Percentiles rank a stretch among this genome's conserved stretches.
Conservation (phyloP, 352 stramenopile species). For the Pythium apleroticum region DNA sequence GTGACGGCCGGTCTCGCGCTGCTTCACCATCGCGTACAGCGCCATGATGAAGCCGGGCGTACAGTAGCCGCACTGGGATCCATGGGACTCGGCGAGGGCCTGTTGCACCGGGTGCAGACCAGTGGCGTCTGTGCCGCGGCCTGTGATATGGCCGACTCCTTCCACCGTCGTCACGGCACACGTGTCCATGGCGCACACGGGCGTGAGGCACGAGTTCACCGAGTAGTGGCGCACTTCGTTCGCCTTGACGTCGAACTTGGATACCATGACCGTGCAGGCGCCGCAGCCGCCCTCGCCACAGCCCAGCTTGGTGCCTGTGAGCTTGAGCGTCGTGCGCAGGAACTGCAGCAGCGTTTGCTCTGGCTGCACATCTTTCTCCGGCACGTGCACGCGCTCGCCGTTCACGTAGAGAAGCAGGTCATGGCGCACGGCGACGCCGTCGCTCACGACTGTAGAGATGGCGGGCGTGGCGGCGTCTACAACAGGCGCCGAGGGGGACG, state of each 20-base stretch:
- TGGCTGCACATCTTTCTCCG: constrained; percentile 52
- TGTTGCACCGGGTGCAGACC: constrained; percentile 85
- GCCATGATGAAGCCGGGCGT: constrained; percentile 89
- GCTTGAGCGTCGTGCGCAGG: constrained; percentile 62
- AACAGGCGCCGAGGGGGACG: constrained; percentile 11
- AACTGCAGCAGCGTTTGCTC: constrained; percentile 86
- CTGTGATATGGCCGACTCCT: constrained; percentile 51
- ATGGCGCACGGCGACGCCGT: constrained; percentile 30
- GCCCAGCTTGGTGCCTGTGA: constrained; percentile 88
- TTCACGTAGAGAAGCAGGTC: constrained; percentile 80
- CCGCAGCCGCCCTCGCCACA: constrained; percentile 96
- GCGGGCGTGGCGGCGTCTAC: not conserved
- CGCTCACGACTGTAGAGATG: not conserved
- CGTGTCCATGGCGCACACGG: constrained; percentile 77
- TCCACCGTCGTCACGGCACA: constrained; percentile 89
- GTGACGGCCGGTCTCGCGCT: constrained; percentile 60
- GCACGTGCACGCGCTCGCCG: constrained; percentile 49
- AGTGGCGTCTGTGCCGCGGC: constrained; percentile 28
- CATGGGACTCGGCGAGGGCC: constrained; percentile 90
- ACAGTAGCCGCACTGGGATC: constrained; percentile 94
- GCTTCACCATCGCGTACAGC: constrained; percentile 81
- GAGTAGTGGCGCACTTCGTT: constrained; percentile 61
- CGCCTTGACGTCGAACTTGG: constrained; percentile 48
- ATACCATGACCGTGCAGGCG: constrained; percentile 95
- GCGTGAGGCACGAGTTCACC: constrained; percentile 88